Base-by-base conservation (phyloP, 106 monocot species). In the Acorus calamus region DNA sequence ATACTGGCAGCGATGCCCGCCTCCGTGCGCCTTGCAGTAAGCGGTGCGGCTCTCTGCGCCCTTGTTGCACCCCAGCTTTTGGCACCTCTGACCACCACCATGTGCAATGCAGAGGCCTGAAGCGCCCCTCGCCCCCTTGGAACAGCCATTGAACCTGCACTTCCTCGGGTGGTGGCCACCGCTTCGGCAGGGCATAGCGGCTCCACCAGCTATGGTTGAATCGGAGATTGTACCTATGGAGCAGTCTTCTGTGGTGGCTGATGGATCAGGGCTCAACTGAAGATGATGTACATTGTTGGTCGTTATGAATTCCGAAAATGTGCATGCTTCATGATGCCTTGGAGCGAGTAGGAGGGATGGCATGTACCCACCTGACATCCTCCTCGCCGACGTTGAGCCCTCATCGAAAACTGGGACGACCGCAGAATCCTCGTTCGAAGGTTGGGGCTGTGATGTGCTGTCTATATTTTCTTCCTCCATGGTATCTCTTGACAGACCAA, bases 331-430 rank as follows among this genome's bases (percentile, higher is more conserved):
- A 1, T 28, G 44, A 47, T 8, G 3, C 64, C 79, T 71, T 6
- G 90, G 87, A 47, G 90, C 91, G 59, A 96, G 91, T 4, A 91
- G 80, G 51, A 96, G 84, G 64, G 87, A 73, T 2, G 91, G 87
- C 82, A 96, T 84, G 67, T 85, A 96, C 0, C 78, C 83, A 13
- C 87, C 87, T 44, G 71, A 66, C 47, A 61, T 82, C 59, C 72
- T 81, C 63, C 76, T 84, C 13, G 90, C 84, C 46, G 90, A 87
- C 41, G 96, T 87, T 52, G 91, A 82, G 46, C 87, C 90, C 47
- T 96, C 91, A 45, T 91, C 90, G 50, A 70, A 57, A 63, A 80
- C 42, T 12, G 78, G 64, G 53, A 56, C 47, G 48, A 42, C 10
- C 2, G 46, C 28, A 28, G 28, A 57, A 49, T 65, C 69, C 12